Base-by-base conservation (phyloP, 345 rosid species). In the Salix viminalis region DNA sequence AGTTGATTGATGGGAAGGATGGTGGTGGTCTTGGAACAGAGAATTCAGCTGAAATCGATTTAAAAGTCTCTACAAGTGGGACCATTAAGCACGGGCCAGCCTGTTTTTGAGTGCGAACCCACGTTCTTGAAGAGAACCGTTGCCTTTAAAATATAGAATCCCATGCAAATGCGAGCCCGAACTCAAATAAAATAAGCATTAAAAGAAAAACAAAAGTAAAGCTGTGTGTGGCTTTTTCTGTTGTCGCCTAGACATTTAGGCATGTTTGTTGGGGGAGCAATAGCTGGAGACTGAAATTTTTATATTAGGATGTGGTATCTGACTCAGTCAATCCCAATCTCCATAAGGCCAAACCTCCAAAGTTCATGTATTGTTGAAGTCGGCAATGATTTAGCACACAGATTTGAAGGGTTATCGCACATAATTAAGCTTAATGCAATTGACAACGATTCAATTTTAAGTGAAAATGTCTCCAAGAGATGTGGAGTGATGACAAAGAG, bases 211-310 rank as follows among this genome's bases (percentile, higher is more conserved):
- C 36, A 34, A 32, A 65, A n/a, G 44, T 5, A 44, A 62, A 3
- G n/a, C 32, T 32, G 12, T 67, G 50, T 4, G 67, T 28, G 46
- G n/a, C 46, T 3, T 37, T 14, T 46, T 65, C 37, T 46, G 60
- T n/a, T 21, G 23, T 54, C 28, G 83, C 14, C 56, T 66, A 54
- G 83, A 77, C 83, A 82, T 74, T 64, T 71, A 71, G 65, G 82
- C 87, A 65, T 73, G 74, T 75, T 58, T 41, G 79, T 58, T 26
- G 26, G 32, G 11, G 28, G 15, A 32, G 19, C 26, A 24, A 36
- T 56, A 58, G 23, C 64, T 52, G n/a, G 48, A n/a, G 19, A 1
- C 2, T 36, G 8, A 32, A 16, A 7, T 28, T 54, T 19, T 70
- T 70, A 19, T 48, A 70, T 70, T 39, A 21, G 67, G 37, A 73